phyloP scores from a whole-genome alignment of 2,329 filamentous ascomycete genomes.

The Cercospora sp. region DNA sequence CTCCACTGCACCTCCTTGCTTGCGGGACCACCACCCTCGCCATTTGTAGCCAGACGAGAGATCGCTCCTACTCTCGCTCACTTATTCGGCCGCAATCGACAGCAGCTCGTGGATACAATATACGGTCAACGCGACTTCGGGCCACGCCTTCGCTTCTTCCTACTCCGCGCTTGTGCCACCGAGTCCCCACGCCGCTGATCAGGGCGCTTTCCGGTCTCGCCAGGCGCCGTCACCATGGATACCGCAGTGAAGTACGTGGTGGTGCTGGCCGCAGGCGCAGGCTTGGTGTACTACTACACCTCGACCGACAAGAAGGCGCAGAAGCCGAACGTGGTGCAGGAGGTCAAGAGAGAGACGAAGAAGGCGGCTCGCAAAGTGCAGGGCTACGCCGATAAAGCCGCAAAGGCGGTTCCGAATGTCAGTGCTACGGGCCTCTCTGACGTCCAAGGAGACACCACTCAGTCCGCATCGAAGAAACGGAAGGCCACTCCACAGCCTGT shows the following conservation, averaged over 20 bases:
- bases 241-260: constrained; percentile 13
- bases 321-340: constrained; percentile 6
- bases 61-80: background rate
- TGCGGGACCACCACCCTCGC: background rate
- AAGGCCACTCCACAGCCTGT: constrained; percentile 35
- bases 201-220: background rate
- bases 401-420: background rate
- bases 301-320: constrained; percentile 21
- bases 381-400: constrained; percentile 16
- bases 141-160: background rate
- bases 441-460: background rate
- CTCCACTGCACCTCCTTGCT: background rate
- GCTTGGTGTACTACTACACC: constrained; percentile 17
- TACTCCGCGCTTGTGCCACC: background rate
- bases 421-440: background rate
- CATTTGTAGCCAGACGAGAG: background rate
- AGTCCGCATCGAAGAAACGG: constrained; percentile 37
- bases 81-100: background rate
- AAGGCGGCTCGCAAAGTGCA: constrained; percentile 18
- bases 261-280: constrained; percentile 10
- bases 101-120: background rate
- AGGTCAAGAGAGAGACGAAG: constrained; percentile 15
- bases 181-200: background rate
- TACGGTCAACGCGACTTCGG: background rate
- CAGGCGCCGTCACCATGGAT: constrained; percentile 8